These are phyloP conservation scores for Dysphania ambrosioides DNA, from an alignment of 148 eudicot genomes.

Conservation along the genomic window DNA sequence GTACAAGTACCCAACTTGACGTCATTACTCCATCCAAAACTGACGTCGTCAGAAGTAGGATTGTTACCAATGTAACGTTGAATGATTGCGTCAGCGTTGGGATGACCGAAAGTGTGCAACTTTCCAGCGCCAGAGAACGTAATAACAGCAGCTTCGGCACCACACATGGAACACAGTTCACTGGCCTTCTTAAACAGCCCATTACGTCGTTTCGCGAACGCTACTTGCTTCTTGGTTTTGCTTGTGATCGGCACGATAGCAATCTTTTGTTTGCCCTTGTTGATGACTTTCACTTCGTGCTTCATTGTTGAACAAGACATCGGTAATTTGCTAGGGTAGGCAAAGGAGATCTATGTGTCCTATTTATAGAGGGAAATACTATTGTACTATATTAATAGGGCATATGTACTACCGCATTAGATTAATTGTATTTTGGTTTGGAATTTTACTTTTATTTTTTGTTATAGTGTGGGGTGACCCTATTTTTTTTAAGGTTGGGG, in stretches of 20 bases:
- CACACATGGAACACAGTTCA: neutral
- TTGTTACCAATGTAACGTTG: neutral
- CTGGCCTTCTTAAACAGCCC: slow-evolving; percentile 11
- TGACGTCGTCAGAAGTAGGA: neutral
- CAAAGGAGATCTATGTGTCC: too few relatives aligned
- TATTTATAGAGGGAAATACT: too few relatives aligned
- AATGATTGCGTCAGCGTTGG: neutral
- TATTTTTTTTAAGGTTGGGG: too few relatives aligned
- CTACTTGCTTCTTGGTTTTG: neutral
- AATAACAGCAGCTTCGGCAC: slow-evolving; percentile 7
- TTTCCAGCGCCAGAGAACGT: slow-evolving; percentile 23
- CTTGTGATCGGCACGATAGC: neutral
- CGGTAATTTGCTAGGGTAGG: too few relatives aligned
- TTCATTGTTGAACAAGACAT: neutral
- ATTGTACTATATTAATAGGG: too few relatives aligned
- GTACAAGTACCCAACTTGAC: too few relatives aligned
- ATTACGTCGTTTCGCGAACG: slow-evolving; percentile 6
- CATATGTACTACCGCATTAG: too few relatives aligned
- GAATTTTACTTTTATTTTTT: too few relatives aligned
- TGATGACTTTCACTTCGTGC: neutral
- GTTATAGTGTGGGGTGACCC: too few relatives aligned
- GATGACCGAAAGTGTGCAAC: slow-evolving; percentile 4
- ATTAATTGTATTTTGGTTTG: too few relatives aligned
- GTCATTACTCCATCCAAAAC: too few relatives aligned
- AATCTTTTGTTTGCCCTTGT: slow-evolving; percentile 4